Evolutionary conservation across 352 stramenopile genomes (phyloP).

Genomic region (Phytophthora melonis): DNA sequence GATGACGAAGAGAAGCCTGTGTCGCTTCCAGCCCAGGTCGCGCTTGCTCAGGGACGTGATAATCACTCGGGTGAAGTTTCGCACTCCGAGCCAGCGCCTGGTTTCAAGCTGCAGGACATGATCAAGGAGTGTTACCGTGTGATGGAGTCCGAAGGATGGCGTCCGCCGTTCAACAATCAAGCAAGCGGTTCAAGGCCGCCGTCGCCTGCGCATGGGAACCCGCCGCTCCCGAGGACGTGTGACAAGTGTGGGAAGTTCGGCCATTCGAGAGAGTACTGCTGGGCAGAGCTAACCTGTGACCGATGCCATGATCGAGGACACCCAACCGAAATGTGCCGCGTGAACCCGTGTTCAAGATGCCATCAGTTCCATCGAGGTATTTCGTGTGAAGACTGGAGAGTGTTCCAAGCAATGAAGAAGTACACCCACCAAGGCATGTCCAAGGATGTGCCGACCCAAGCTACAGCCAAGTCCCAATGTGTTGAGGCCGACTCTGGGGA

Average conservation of each 20-base stretch:
- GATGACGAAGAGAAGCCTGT: background rate
- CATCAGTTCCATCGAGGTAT: background rate
- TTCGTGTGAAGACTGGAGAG: background rate
- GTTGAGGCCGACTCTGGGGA: background rate
- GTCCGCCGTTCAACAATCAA: background rate
- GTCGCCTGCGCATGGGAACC: background rate
- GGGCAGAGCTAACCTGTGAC: background rate
- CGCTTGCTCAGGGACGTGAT: background rate
- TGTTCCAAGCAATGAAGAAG: background rate
- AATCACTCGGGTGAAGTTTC: background rate
- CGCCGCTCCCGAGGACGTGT: background rate
- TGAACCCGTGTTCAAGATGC: background rate
- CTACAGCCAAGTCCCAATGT: background rate
- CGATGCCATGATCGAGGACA: background rate
- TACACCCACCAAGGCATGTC: background rate
- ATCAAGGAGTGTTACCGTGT: background rate
- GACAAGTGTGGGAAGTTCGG: background rate
- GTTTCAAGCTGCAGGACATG: background rate
- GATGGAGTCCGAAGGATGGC: background rate
- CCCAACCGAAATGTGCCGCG: background rate
- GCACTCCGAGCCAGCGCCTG: background rate
- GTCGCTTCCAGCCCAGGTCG: background rate
- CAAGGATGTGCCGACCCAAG: background rate
- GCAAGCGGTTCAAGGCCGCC: background rate
- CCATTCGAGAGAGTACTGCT: background rate